Base-by-base conservation (phyloP, 148 eudicot genomes). In the Suaeda aralocaspica region DNA sequence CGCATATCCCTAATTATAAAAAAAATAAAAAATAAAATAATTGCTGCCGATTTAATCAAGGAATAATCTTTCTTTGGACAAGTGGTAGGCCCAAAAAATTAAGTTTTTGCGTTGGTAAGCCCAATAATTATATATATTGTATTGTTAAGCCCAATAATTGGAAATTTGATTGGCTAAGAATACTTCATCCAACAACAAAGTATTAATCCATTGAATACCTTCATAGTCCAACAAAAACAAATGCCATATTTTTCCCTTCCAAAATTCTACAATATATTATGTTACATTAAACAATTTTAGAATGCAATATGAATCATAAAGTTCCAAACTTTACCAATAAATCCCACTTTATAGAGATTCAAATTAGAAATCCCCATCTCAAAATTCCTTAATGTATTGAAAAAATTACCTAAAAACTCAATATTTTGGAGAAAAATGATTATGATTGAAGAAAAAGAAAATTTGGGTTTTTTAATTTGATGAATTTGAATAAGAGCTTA, bases 391-490 rank as follows among this genome's bases (percentile, higher is more conserved):
- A n/a, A 18, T 3, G 19, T 16, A 1, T 63, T n/a, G 16, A 63
- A 39, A 22, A 30, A 5, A 63, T 0, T 22, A 13, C 50, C 31
- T 26, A 63, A 25, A 63, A 13, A 7, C 2, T 11, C 14, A 33
- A 2, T 16, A 3, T 18, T 9, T 41, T 8, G 41, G 8, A 3
- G 41, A 36, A 36, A 36, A n/a, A n/a, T n/a, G n/a, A n/a, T n/a
- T n/a, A n/a, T 63, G 2, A 41, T 42, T 4, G 30, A 25, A 8
- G 9, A 41, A 41, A 63, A 63, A 16, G 3, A 15, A 63, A 22
- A 67, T 2, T 26, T 74, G 78, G 72, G 78, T 60, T 68, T 67
- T 68, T 67, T 4, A 36, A 3, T 36, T 36, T 49, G 74, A 62
- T 69, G 6, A 55, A 21, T 13, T 64, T 44, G 9, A 12, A n/a